Percentiles rank a stretch among this genome's conserved stretches.
These are phyloP conservation scores for Epichloe elymi DNA, from an alignment of 2,329 filamentous ascomycete species.

Conservation along the genomic window DNA sequence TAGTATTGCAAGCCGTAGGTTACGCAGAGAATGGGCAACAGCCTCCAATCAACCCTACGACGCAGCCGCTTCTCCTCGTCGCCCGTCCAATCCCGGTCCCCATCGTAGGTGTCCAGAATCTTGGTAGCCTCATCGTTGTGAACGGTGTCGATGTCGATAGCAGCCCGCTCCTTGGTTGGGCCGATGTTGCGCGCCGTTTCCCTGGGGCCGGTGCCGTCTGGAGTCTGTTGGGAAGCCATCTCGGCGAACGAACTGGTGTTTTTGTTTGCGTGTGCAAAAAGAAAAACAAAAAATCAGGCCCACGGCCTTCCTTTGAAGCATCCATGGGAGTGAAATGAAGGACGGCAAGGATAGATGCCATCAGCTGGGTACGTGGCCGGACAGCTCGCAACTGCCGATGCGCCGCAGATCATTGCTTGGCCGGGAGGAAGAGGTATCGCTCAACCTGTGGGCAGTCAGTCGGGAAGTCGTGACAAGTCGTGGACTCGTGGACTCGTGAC, in stretches of 20 bases:
- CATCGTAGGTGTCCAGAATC: not conserved
- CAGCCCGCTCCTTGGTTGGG: not conserved
- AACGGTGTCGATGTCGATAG: not conserved
- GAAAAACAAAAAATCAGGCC: not conserved
- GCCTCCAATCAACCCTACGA: conserved; percentile 22
- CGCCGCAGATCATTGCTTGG: too few relatives aligned
- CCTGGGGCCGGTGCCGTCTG: not conserved
- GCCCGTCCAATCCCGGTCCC: not conserved
- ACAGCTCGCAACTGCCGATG: too few relatives aligned
- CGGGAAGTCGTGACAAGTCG: too few relatives aligned
- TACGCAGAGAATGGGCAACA: conserved; percentile 6
- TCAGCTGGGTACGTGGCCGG: too few relatives aligned
- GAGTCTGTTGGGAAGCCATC: not conserved
- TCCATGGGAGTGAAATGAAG: too few relatives aligned
- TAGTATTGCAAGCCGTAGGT: conserved; percentile 8
- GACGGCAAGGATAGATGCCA: too few relatives aligned
- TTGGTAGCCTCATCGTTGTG: not conserved
- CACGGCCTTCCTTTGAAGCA: too few relatives aligned
- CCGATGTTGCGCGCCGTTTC: not conserved
- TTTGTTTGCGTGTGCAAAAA: not conserved
- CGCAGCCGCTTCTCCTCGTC: not conserved
- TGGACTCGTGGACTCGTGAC: too few relatives aligned
- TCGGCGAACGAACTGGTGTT: not conserved
- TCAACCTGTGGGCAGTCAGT: too few relatives aligned
- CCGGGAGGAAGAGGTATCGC: too few relatives aligned